Percentiles rank a stretch among this genome's conserved stretches.
Evolutionary conservation across 2,329 filamentous ascomycete species (phyloP).

Genomic region (Elsinoe fawcettii): DNA sequence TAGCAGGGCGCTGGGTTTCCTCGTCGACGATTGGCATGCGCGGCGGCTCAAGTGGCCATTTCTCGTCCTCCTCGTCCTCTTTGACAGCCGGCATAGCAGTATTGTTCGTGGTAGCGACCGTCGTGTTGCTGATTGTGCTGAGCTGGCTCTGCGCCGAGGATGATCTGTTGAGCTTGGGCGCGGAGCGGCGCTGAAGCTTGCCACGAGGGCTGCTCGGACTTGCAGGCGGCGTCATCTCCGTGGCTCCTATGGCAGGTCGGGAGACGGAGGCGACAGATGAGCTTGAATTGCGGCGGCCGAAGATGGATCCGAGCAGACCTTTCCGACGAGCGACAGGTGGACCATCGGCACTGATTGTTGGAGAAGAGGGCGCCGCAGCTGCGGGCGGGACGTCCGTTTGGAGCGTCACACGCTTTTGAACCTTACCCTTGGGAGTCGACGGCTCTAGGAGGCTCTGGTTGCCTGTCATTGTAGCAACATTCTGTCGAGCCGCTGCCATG

Average conservation of each 20-base stretch:
- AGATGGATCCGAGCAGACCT: conserved; percentile 29
- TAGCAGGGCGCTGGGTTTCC: conserved; percentile 24
- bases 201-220: conserved; percentile 26
- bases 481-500: conserved; percentile 29
- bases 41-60: conserved; percentile 30
- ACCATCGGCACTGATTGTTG: conserved; percentile 5
- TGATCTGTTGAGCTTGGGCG: conserved; percentile 23
- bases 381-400: neutral
- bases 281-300: conserved; percentile 28
- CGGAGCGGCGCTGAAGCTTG: conserved; percentile 43
- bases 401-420: conserved; percentile 20
- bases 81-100: conserved; percentile 6
- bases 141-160: neutral
- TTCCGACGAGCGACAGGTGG: conserved; percentile 21
- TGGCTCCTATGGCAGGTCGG: conserved; percentile 15
- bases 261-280: conserved; percentile 21
- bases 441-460: conserved; percentile 17
- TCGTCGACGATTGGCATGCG: conserved; percentile 19
- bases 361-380: neutral
- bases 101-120: neutral
- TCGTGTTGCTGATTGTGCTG: neutral
- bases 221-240: conserved; percentile 15
- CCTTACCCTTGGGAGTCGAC: conserved; percentile 22
- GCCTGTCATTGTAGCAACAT: conserved; percentile 25
- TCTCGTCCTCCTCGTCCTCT: conserved; percentile 16